Percentiles rank a stretch among this genome's conserved stretches.
Conservation (phyloP, 1,139 yeast genomes). For the Saccharomycopsis hybrid region DNA sequence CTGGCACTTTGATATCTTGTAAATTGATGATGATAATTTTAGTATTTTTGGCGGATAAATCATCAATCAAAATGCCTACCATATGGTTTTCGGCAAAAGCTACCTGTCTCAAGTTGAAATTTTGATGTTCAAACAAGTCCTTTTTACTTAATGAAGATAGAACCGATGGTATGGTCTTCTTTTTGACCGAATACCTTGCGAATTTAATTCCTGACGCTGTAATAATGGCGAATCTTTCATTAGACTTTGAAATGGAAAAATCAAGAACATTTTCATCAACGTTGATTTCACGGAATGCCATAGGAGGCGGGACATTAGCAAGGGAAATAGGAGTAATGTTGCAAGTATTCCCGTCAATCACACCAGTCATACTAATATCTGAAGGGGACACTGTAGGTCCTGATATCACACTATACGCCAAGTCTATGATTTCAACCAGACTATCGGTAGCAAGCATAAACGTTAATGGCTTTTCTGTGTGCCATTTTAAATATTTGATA, state of each 20-base stretch:
- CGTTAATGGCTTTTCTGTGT: slow-evolving; percentile 81
- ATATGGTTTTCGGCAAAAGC: slow-evolving; percentile 43
- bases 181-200: slow-evolving; percentile 30
- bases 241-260: slow-evolving; percentile 57
- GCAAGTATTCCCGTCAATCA: slow-evolving; percentile 70
- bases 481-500: slow-evolving; percentile 63
- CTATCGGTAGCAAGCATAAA: slow-evolving; percentile 54
- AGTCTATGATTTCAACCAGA: slow-evolving; percentile 58
- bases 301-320: slow-evolving; percentile 96
- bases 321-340: slow-evolving; percentile 75
- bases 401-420: slow-evolving; percentile 54
- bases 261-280: slow-evolving; percentile 51
- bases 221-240: slow-evolving; percentile 47
- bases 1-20: slow-evolving; percentile 37
- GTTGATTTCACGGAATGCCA: slow-evolving; percentile 62
- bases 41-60: slow-evolving; percentile 36
- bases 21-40: slow-evolving; percentile 46
- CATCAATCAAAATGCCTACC: slow-evolving; percentile 44
- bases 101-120: slow-evolving; percentile 47
- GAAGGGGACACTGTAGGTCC: slow-evolving; percentile 66
- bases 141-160: slow-evolving; percentile 33
- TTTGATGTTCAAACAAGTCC: slow-evolving; percentile 38
- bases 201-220: slow-evolving; percentile 30
- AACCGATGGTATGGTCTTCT: slow-evolving; percentile 34
- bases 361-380: slow-evolving; percentile 75